A percentile compares a stretch with the other conserved stretches of the same genome.
Evolutionary conservation across 805 yeast species (phyloP).

Genomic region (Candida arabinofermentans): DNA sequence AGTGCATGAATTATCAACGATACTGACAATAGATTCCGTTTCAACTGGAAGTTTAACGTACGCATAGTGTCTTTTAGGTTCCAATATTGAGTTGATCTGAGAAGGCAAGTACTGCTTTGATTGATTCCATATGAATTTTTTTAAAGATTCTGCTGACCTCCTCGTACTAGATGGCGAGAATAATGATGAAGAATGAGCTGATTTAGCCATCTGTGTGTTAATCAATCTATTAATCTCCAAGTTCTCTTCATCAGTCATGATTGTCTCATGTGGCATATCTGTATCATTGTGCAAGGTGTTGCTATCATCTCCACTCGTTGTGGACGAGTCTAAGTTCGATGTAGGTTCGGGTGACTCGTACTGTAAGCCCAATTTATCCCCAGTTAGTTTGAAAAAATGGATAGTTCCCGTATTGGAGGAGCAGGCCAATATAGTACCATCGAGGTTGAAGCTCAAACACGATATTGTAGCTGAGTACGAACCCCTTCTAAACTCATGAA

Average conservation of each 20-base stretch:
- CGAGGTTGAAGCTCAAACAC: slow-evolving; percentile 70
- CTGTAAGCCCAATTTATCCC: slow-evolving; percentile 1
- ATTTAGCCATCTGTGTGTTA: slow-evolving; percentile 12
- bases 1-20: slow-evolving; percentile 42
- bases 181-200: slow-evolving; percentile 5
- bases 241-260: slow-evolving; percentile 24
- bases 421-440: slow-evolving; percentile 71
- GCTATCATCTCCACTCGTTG: not conserved
- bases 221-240: slow-evolving; percentile 30
- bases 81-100: slow-evolving; percentile 75
- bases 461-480: slow-evolving; percentile 79
- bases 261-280: slow-evolving; percentile 19
- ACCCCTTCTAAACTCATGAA: slow-evolving; percentile 79
- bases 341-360: not conserved
- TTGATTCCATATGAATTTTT: slow-evolving; percentile 24
- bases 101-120: slow-evolving; percentile 57
- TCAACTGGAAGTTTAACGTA: slow-evolving; percentile 56
- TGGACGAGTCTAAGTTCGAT: not conserved
- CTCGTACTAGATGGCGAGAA: slow-evolving; percentile 10
- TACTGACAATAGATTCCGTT: slow-evolving; percentile 27
- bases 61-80: slow-evolving; percentile 90
- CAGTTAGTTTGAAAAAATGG: slow-evolving; percentile 59
- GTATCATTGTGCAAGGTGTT: slow-evolving; percentile 4
- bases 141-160: slow-evolving; percentile 23
- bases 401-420: slow-evolving; percentile 89